Evolutionary conservation across 306 rosid species (phyloP).

Genomic region (Inga laurina): DNA sequence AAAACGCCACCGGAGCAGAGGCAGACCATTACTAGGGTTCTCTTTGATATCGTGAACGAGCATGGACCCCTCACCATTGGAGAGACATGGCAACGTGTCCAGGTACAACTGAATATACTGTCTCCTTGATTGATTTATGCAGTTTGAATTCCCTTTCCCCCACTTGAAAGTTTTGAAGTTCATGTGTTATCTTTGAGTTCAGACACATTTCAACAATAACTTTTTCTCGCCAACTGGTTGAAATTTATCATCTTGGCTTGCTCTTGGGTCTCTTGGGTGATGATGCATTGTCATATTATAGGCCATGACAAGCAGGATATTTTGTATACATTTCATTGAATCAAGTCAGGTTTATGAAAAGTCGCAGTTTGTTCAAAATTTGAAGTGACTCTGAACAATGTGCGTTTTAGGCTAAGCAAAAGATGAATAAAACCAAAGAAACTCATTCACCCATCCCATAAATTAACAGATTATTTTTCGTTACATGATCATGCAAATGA

Average conservation of each 20-base stretch:
- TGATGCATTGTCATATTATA: neutral
- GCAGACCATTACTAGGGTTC: slow-evolving; percentile 65
- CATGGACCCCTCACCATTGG: slow-evolving; percentile 87
- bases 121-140: neutral
- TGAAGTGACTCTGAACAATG: neutral
- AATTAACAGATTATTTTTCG: neutral
- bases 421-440: neutral
- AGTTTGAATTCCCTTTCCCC: neutral
- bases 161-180: neutral
- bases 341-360: neutral
- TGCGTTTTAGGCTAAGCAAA: slow-evolving; percentile 3
- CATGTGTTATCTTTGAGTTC: neutral
- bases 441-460: neutral
- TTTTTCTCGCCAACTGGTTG: neutral
- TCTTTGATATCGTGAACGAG: slow-evolving; percentile 78
- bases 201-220: neutral
- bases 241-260: neutral
- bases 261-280: neutral
- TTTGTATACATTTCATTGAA: neutral
- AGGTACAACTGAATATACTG: slow-evolving; percentile 44
- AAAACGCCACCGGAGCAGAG: slow-evolving; percentile 83
- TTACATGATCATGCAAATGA: neutral
- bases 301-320: neutral
- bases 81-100: slow-evolving; percentile 79
- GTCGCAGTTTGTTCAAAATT: neutral